Conservation (phyloP, 1,284 basidiomycete species). For the Trichosporon ovoides region DNA sequence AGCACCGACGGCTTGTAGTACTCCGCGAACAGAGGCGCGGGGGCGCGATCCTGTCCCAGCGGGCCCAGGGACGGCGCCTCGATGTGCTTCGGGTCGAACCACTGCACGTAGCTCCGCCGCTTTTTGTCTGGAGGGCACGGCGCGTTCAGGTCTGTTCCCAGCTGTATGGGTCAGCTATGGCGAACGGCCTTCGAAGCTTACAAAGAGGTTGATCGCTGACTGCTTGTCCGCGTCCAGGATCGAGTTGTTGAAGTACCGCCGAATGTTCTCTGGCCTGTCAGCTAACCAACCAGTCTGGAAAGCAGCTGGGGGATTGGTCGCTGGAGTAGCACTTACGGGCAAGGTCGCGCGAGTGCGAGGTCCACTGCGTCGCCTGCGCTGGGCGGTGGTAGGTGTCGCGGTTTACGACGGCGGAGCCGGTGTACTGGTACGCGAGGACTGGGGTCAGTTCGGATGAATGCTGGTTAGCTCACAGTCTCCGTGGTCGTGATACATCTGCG, state of each 20-base stretch:
- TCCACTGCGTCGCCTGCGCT: conserved; percentile 81
- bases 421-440: conserved; percentile 95
- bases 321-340: conserved; percentile 55
- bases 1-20: conserved; percentile 73
- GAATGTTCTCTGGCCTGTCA: conserved; percentile 63
- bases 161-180: conserved; percentile 32
- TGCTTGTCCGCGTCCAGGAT: conserved; percentile 96
- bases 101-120: conserved; percentile 59
- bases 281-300: too few species aligned
- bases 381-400: conserved; percentile 85
- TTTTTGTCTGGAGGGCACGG: background rate
- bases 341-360: conserved; percentile 93
- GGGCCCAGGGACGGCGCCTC: conserved; percentile 51
- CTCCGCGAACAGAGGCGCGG: conserved; percentile 72
- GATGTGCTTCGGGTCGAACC: conserved; percentile 71
- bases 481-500: conserved; percentile 95
- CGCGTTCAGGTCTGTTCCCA: conserved; percentile 53
- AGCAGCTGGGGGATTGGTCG: too few species aligned
- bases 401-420: conserved; percentile 92
- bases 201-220: conserved; percentile 90
- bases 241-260: conserved; percentile 93
- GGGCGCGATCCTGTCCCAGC: conserved; percentile 22
- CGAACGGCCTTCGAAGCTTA: conserved; percentile 19
- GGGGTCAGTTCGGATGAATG: conserved; percentile 9
- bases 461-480: conserved; percentile 70